Evolutionary conservation across 495 filamentous ascomycete species (phyloP), one percentile per base, ranked within the genome.

Genomic region (Usnea hakonensis): DNA sequence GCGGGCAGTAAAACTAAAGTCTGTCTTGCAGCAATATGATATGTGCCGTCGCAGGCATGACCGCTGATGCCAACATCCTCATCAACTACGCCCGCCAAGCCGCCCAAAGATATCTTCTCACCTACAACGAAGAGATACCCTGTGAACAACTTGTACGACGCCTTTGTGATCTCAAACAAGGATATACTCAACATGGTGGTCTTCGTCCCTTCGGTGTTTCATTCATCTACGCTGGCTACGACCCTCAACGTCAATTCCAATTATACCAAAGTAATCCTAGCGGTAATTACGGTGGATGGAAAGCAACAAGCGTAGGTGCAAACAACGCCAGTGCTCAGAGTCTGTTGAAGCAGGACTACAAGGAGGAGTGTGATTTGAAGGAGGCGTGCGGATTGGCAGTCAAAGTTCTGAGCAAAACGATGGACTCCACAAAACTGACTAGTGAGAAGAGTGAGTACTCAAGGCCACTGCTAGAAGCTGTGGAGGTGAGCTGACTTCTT

Each of bases 191-290:
- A 75, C 95, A 96, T 75, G 94, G 94, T 82, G 87, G 94, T 78
- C 88, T 99, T 59, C 88, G 94, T 65, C 94, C 94, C 28, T 99
- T 99, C 69, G 94, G 94, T 76, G 94, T 99, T 52, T 96, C 91
- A 41, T 97, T 99, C 84, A 97, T 99, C 82, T 99, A 99, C 74
- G 94, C 94, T 55, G 94, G 94, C 62, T 99, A 90, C 80, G 94
- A 99, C 71, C 87, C 88, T 50, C 89, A 92, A 72, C 85, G 91
- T 63, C 87, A 97, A 72, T 99, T 99, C 81, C 94, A 99, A 79
- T 82, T 99, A 62, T 99, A 99, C 81, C 91, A 97, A 74, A 96
- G 91, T 82, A 99, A 99, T 76, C 94, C 94, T n/a, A 95, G 89
- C 69, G 94, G 94, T 64, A 99, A 99, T 78, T 99, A 99, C 71